Base-by-base conservation (phyloP, 1,284 basidiomycete species). In the Apiotrichum brassicae region DNA sequence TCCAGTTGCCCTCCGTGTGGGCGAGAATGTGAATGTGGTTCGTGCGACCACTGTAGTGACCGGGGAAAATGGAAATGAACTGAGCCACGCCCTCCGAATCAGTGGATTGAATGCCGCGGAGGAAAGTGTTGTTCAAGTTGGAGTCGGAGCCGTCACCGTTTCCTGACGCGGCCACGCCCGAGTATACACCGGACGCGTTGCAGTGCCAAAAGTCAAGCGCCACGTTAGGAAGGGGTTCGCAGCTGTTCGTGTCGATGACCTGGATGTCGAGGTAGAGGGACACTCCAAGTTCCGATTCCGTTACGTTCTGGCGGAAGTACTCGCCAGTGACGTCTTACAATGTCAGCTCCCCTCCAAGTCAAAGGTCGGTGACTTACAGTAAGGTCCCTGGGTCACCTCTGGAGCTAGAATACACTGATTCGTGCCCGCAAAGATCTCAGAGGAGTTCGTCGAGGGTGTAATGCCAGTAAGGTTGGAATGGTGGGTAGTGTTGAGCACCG, bases 141-240 rank as follows among this genome's bases (percentile, higher is more conserved):
- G 70, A 19, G 65, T 72, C 49, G 68, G 60, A 18, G 58, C 46
- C 37, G 74, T 75, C 19, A 53, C 61, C 42, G 56, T 55, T 30
- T 62, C 70, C 33, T 65, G 68, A 3, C 58, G 57, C 64, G 18
- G 73, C 66, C 64, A 77, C 75, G 48, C 77, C 77, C 25, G 75
- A 71, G 65, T 76, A 77, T 61, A 74, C 68, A 16, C 72, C 71
- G 5, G 65, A 70, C 18, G 71, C 74, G 54, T 78, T 78, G 48
- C 75, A 74, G 73, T 63, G 56, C 85, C 85, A 87, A 36, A 86
- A 78, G 60, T 87, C 84, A 20, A 86, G 82, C 24, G 86, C 76
- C 32, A 82, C 81, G 63, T 83, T 79, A 3, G 78, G 76, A 0
- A 85, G 73, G 18, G 84, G 83, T 59, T 81, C 71, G 72, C 85